A percentile compares a stretch with the other conserved stretches of the same genome.
These are phyloP conservation scores for Emericellopsis atlantica DNA, from an alignment of 2,329 filamentous ascomycete species.

Conservation along the genomic window DNA sequence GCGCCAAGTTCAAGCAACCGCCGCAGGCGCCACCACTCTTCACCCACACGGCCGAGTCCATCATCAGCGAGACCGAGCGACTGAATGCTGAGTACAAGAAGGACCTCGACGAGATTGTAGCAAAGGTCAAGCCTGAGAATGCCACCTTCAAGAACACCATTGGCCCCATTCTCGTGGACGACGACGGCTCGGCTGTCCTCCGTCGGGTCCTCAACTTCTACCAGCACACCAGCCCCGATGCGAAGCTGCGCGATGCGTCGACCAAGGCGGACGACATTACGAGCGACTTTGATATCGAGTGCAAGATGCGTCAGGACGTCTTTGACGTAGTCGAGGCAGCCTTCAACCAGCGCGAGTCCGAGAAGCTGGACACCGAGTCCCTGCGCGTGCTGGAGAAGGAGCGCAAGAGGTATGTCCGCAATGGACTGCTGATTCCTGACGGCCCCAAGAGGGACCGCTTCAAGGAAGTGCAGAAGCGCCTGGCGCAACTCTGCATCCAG, in stretches of 20 bases:
- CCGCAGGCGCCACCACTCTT: constrained; percentile 71
- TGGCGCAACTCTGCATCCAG: constrained; percentile 61
- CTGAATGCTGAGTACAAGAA: constrained; percentile 50
- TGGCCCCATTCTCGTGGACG: constrained; percentile 59
- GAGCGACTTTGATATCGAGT: constrained; percentile 67
- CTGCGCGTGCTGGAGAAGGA: constrained; percentile 65
- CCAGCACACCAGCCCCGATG: constrained; percentile 61
- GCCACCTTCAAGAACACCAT: constrained; percentile 43
- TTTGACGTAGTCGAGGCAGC: constrained; percentile 53
- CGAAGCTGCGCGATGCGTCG: constrained; percentile 59
- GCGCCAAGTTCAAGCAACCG: constrained; percentile 56
- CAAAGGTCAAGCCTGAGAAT: constrained; percentile 38
- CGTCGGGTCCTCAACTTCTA: constrained; percentile 66
- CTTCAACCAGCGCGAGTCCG: constrained; percentile 36
- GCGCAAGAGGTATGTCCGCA: constrained; percentile 63
- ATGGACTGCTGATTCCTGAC: constrained; percentile 59
- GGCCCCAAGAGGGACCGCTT: constrained; percentile 64
- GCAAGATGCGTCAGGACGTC: constrained; percentile 70
- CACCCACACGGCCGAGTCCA: constrained; percentile 57
- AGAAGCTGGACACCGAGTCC: constrained; percentile 53
- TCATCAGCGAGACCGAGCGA: constrained; percentile 54
- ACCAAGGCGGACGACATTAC: constrained; percentile 65
- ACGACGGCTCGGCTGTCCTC: constrained; percentile 49
- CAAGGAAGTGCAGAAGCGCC: constrained; percentile 74
- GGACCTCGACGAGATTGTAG: constrained; percentile 55